phyloP scores from a whole-genome alignment of 495 filamentous ascomycete genomes.

The Xylaria intraflava region DNA sequence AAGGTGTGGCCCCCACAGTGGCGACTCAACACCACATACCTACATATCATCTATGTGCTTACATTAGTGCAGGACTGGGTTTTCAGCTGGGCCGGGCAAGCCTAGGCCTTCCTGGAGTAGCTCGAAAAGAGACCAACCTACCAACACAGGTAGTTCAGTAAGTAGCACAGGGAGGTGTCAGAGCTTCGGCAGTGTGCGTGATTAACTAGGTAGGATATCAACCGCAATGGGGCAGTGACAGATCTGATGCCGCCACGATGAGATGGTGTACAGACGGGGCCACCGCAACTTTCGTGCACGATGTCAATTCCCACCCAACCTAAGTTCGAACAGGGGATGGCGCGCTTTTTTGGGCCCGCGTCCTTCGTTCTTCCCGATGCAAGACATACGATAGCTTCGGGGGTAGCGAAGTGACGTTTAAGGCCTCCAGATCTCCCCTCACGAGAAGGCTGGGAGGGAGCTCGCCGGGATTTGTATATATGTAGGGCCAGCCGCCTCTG shows the following conservation, averaged over 20 bases:
- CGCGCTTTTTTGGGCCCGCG: not conserved
- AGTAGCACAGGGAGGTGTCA: not conserved
- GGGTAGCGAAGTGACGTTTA: constrained; percentile 14
- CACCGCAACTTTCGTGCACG: not conserved
- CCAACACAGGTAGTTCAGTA: not conserved
- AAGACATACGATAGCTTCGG: not conserved
- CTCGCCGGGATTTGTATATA: too few species aligned
- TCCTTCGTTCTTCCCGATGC: constrained; percentile 4
- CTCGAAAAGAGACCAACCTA: not conserved
- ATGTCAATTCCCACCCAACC: constrained; percentile 2
- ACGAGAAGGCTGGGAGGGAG: too few species aligned
- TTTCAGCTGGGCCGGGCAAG: not conserved
- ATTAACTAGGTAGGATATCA: too few species aligned
- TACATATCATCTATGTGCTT: not conserved
- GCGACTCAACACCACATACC: too few species aligned
- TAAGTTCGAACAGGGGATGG: too few species aligned
- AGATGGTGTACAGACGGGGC: not conserved
- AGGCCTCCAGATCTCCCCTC: constrained; percentile 16
- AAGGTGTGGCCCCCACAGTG: too few species aligned
- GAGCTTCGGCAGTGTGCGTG: not conserved
- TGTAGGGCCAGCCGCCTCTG: too few species aligned
- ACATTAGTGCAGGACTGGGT: not conserved
- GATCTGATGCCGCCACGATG: not conserved
- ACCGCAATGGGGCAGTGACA: too few species aligned
- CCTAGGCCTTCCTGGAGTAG: not conserved